Conservation (phyloP, 2,329 filamentous ascomycete species). For the Alternaria atra region DNA sequence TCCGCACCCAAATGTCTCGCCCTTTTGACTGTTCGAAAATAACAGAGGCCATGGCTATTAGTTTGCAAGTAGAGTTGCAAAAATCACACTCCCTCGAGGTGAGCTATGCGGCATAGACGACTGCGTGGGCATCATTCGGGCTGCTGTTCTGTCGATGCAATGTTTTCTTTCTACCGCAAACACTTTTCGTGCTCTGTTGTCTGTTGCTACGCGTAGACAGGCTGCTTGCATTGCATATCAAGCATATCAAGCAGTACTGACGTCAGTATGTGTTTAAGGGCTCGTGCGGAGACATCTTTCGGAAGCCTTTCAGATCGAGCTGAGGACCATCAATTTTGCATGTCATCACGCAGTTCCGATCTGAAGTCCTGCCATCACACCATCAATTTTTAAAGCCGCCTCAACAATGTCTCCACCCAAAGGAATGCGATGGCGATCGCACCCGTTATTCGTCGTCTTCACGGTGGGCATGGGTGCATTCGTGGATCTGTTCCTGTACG, state of each 20-base stretch:
- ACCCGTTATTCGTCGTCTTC: conserved; percentile 65
- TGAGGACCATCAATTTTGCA: conserved; percentile 4
- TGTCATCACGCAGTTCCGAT: background rate
- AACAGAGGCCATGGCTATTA: background rate
- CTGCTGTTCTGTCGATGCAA: background rate
- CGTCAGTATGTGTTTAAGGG: conserved; percentile 6
- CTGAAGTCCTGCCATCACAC: background rate
- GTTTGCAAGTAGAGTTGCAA: background rate
- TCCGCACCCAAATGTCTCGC: background rate
- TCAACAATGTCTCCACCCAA: conserved; percentile 21
- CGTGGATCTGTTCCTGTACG: conserved; percentile 68
- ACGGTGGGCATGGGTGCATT: conserved; percentile 66
- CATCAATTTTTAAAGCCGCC: background rate
- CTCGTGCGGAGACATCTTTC: conserved; percentile 5
- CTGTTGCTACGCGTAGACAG: background rate
- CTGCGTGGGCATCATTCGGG: background rate
- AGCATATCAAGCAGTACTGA: conserved; percentile 3
- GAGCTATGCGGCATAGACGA: background rate
- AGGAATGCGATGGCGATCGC: conserved; percentile 64
- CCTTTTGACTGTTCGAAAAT: background rate
- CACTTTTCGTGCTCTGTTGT: background rate
- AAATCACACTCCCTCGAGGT: background rate
- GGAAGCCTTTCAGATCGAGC: background rate
- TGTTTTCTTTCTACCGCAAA: background rate
- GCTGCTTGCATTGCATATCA: no score